Percentiles rank a stretch among this genome's conserved stretches.
phyloP scores from a whole-genome alignment of 257 asterid genomes.

The Echium plantagineum region DNA sequence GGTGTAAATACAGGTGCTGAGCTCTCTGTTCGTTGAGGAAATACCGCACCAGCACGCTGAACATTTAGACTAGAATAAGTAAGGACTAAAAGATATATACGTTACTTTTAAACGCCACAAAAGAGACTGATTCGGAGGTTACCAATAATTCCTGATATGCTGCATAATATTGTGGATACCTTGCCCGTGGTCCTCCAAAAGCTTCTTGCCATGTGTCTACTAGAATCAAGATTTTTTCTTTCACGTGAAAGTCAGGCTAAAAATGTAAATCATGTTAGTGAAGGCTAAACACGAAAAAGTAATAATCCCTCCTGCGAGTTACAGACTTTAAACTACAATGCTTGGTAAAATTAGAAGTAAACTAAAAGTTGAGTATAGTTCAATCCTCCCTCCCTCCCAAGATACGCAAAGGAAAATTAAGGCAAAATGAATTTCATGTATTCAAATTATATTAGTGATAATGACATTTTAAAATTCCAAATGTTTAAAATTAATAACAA shows the following conservation, averaged over 20 bases:
- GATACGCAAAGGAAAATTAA: neutral
- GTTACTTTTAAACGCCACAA: constrained; percentile 2
- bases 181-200: constrained; percentile 91
- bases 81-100: constrained; percentile 11
- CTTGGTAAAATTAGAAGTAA: constrained; percentile 6
- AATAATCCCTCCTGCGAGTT: neutral
- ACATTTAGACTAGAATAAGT: constrained; percentile 8
- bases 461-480: neutral
- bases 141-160: constrained; percentile 98
- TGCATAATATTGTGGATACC: constrained; percentile 78
- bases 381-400: neutral
- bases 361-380: neutral
- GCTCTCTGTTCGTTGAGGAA: constrained; percentile 89
- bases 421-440: too few relatives aligned
- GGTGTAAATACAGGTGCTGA: constrained; percentile 90
- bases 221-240: constrained; percentile 89
- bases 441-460: neutral
- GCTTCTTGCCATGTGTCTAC: constrained; percentile 99
- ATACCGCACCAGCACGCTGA: constrained; percentile 95
- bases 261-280: constrained; percentile 21
- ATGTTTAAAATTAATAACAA: neutral
- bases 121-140: constrained; percentile 13
- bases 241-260: constrained; percentile 97
- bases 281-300: constrained; percentile 2
- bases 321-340: neutral